Percentiles rank a stretch among this genome's conserved stretches.
Conservation (phyloP, 495 filamentous ascomycete species). For the Xylaria palmicola region DNA sequence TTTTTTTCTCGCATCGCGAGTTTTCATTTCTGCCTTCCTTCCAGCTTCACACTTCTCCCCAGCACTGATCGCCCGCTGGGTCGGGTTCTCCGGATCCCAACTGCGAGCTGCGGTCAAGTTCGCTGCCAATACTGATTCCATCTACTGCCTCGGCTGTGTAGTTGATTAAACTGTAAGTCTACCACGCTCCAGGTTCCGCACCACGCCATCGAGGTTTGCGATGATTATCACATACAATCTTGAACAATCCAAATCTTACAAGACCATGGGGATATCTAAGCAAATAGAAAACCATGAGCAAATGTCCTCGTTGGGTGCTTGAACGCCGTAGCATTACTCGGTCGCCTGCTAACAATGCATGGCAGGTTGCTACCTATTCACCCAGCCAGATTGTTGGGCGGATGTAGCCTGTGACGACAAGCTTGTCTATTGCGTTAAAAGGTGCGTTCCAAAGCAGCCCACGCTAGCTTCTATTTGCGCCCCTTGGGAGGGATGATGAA, state of each 20-base stretch:
- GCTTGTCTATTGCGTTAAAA: constrained; percentile 14
- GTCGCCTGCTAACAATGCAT: background rate
- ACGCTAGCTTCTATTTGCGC: background rate
- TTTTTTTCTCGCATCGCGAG: constrained; percentile 10
- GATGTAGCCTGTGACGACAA: background rate
- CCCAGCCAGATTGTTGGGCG: background rate
- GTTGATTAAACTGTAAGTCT: constrained; percentile 19
- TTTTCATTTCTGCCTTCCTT: background rate
- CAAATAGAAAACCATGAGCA: constrained; percentile 70
- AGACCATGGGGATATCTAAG: constrained; percentile 61
- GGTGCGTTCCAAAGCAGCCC: constrained; percentile 16
- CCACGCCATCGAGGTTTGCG: constrained; percentile 39
- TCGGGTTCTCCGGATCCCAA: background rate
- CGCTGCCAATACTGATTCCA: too few relatives aligned
- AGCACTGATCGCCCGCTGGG: background rate
- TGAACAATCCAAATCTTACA: constrained; percentile 86
- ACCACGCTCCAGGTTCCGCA: constrained; percentile 3
- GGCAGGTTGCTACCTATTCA: constrained; percentile 8
- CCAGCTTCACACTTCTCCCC: constrained; percentile 16
- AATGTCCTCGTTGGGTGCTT: constrained; percentile 15
- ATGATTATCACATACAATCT: constrained; percentile 50
- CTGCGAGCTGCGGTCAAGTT: background rate
- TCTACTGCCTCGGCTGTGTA: background rate
- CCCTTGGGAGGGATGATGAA: constrained; percentile 70
- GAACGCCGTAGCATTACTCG: background rate